Evolutionary conservation across 495 filamentous ascomycete genomes (phyloP), one percentile per base, ranked within the genome.

Genomic region (Neohortaea acidophila): DNA sequence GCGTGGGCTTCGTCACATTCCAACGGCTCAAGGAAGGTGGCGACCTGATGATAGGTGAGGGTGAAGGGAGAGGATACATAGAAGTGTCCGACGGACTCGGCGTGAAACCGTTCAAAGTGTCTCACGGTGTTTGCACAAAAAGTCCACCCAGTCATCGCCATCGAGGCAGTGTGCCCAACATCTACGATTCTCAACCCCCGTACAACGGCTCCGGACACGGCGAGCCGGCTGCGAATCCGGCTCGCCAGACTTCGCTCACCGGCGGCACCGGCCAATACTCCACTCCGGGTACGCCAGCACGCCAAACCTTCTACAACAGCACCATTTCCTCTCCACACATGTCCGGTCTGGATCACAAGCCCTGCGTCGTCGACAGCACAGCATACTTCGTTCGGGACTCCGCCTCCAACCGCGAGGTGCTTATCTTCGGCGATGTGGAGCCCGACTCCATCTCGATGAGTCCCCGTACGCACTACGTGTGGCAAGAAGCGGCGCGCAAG

Each of bases 361-460:
- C 17, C 15, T 60, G 57, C 46, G 58, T 62, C 13, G 51, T 63
- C 20, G 85, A 97, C 54, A 86, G 79, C 53, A 84, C 83, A 2
- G 89, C 81, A 0, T 97, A 81, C 56, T 94, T 97, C 58, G 73
- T 97, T 44, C 79, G 81, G 12, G 42, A 45, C 32, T 76, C 85
- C 37, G 63, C 75, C 13, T 23, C 45, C 2, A 12, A 14, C 18
- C 64, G 65, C 28, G 84, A 94, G 59, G 70, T 94, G 18, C 72
- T 97, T 30, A 77, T 97, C 40, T 96, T 93, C 53, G 89, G 89
- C 27, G 89, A 97, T 49, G 77, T 96, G 24, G 89, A 97, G 53
- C 86, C 89, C 7, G 89, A 97, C 54, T 74, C 74, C 8, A 58
- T 94, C 31, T 87, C 84, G 0, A 56, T 84, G 3, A 73, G 71